Percentiles rank a stretch among this genome's conserved stretches.
Evolutionary conservation across 805 yeast genomes (phyloP).

Genomic region (Saturnispora hagleri): DNA sequence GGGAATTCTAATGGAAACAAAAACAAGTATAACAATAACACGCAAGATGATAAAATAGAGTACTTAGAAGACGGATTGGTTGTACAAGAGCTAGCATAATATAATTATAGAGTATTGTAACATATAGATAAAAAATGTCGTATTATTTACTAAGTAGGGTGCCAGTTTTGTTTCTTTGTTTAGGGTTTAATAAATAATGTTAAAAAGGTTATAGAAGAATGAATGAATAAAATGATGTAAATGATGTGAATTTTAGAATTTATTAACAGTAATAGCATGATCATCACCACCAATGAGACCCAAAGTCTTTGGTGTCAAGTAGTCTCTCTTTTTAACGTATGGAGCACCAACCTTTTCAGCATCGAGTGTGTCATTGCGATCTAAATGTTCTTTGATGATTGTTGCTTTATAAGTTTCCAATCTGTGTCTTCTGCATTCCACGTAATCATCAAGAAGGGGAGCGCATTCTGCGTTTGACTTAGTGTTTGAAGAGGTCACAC

Average conservation of each 20-base stretch:
- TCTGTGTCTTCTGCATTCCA: slow-evolving; percentile 32
- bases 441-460: slow-evolving; percentile 26
- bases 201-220: neutral
- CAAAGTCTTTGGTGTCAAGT: slow-evolving; percentile 30
- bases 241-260: slow-evolving; percentile 12
- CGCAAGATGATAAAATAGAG: neutral
- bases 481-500: slow-evolving; percentile 29
- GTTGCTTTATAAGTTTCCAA: slow-evolving; percentile 29
- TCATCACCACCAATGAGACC: slow-evolving; percentile 32
- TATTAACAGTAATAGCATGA: slow-evolving; percentile 21
- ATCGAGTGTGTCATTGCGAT: slow-evolving; percentile 20
- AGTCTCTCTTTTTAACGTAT: slow-evolving; percentile 30
- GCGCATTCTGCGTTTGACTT: slow-evolving; percentile 26
- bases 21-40: neutral
- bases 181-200: neutral
- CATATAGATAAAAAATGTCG: neutral
- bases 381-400: slow-evolving; percentile 26
- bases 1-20: neutral
- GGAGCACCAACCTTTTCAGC: slow-evolving; percentile 30
- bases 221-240: slow-evolving; percentile 2
- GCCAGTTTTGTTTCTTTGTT: neutral
- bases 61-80: slow-evolving; percentile 3
- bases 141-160: no score
- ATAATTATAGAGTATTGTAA: neutral
- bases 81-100: slow-evolving; percentile 1